phyloP scores from a whole-genome alignment of 2,329 filamentous ascomycete species.

The Penicillium sp. region DNA sequence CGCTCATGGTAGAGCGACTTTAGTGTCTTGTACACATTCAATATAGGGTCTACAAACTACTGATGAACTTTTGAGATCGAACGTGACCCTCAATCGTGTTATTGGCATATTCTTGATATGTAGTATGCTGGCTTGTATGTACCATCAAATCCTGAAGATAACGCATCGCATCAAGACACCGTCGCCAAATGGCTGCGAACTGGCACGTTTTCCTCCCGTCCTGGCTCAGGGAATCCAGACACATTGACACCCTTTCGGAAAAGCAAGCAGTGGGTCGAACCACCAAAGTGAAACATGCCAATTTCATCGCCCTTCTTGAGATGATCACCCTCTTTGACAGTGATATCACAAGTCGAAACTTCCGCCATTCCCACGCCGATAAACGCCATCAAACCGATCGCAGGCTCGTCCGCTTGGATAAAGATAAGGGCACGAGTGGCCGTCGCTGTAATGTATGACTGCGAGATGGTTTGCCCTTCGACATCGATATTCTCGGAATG shows the following conservation, averaged over 20 bases:
- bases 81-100: too few species aligned
- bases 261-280: conserved; percentile 68
- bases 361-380: conserved; percentile 76
- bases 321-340: conserved; percentile 65
- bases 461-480: conserved; percentile 43
- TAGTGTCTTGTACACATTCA: too few species aligned
- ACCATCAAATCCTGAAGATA: background rate
- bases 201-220: conserved; percentile 28
- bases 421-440: conserved; percentile 71
- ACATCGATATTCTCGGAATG: conserved; percentile 30
- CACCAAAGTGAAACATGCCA: conserved; percentile 82
- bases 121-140: background rate
- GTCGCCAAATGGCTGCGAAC: conserved; percentile 29
- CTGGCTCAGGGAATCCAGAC: conserved; percentile 29
- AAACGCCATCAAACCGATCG: conserved; percentile 69
- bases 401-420: conserved; percentile 66
- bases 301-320: conserved; percentile 70
- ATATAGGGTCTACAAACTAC: too few species aligned
- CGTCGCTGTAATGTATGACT: conserved; percentile 68
- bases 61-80: too few species aligned
- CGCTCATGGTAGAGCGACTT: too few species aligned
- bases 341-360: conserved; percentile 72
- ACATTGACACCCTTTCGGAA: conserved; percentile 50
- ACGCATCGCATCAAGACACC: conserved; percentile 1
- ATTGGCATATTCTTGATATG: too few species aligned